Base-by-base conservation (phyloP, 805 yeast species). In the Limtongia smithiae region DNA sequence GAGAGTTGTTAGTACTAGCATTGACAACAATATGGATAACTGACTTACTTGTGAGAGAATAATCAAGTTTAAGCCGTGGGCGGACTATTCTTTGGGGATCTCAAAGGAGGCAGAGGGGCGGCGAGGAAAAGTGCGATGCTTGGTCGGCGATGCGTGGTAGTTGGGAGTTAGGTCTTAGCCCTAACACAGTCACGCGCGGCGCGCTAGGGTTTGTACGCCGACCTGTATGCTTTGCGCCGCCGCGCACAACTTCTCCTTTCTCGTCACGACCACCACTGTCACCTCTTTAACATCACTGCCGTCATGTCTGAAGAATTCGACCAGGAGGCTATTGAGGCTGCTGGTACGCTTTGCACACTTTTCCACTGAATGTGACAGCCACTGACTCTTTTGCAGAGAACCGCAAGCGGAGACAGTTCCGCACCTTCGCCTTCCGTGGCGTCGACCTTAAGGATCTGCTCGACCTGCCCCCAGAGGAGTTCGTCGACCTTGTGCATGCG, bases 401-500 rank as follows among this genome's bases (percentile, higher is more conserved):
- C 65, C 61, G 65, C 55, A 62, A 63, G 62, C 60, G 78, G 85
- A 83, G 84, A 87, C 83, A 87, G 83, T 88, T 90, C 85, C 89
- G 84, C 82, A 79, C 95, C 80, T 90, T 90, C 86, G 83, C 96
- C 67, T 93, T 80, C 95, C 89, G 93, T 77, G 99, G 99, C 76
- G 96, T 93, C 72, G 97, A 90, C 75, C 85, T 93, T 71, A 83
- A 83, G 71, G 88, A 91, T 72, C 82, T 93, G 72, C 80, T 91
- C 72, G 93, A 85, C 76, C 79, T 91, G 82, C 79, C 87, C 75
- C 86, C 89, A 68, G 97, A 91, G 80, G 97, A 93, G 71, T 93
- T 93, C 78, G 83, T 91, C 76, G 85, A 91, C 76, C 81, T 93
- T 72, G 88, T 95, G 71, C 88, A 85, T 71, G 94, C 99, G 71